These are phyloP conservation scores for Uronychia setigera DNA, from an alignment of 73 alveolate species.

Conservation along the genomic window DNA sequence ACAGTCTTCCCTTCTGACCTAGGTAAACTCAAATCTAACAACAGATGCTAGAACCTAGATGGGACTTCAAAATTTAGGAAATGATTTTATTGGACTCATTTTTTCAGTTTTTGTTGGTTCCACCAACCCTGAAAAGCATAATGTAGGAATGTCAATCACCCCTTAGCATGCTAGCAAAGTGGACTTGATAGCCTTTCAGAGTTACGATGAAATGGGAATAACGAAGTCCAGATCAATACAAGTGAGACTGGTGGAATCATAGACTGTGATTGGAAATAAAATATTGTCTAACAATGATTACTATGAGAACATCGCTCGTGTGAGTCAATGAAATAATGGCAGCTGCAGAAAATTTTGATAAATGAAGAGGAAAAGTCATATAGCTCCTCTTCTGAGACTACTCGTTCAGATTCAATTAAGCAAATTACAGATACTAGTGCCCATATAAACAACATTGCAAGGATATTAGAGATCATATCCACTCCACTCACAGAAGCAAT, in stretches of 20 bases:
- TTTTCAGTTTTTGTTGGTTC: conserved; percentile 49
- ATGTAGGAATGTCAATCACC: background rate
- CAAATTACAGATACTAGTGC: background rate
- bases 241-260: background rate
- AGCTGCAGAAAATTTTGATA: background rate
- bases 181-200: conserved; percentile 28
- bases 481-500: background rate
- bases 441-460: background rate
- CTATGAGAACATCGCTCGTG: background rate
- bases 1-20: conserved; percentile 71
- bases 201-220: background rate
- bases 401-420: background rate
- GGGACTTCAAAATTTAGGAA: conserved; percentile 50
- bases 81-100: conserved; percentile 56
- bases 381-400: background rate
- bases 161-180: conserved; percentile 9
- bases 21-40: background rate
- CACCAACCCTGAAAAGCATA: background rate
- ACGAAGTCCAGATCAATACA: background rate
- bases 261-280: background rate
- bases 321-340: background rate
- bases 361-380: background rate
- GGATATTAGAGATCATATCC: background rate
- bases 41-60: conserved; percentile 64
- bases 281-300: background rate